A percentile compares a stretch with the other conserved stretches of the same genome.
Conservation (phyloP, 192 early-diverging fungal genomes). For the Podila verticillata region DNA sequence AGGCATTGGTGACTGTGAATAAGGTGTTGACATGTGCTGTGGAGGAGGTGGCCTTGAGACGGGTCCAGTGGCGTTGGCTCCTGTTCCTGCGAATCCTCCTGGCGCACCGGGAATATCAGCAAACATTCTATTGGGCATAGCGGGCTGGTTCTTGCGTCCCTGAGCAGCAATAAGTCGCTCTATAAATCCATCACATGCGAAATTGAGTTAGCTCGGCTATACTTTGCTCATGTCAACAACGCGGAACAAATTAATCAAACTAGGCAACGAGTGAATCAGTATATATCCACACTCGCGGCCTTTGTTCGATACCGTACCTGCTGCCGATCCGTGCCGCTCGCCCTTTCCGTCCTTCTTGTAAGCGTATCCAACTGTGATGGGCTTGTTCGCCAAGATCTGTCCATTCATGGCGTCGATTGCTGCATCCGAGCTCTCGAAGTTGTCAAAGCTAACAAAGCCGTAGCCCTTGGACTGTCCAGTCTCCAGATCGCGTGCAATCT, state of each 20-base stretch:
- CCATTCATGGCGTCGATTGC: conserved; percentile 99
- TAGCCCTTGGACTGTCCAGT: conserved; percentile 91
- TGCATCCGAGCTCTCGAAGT: conserved; percentile 96
- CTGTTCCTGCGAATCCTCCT: conserved; percentile 43
- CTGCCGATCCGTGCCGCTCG: conserved; percentile 94
- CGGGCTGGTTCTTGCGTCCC: conserved; percentile 80
- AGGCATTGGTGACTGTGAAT: conserved; percentile 40
- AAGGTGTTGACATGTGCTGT: conserved; percentile 28
- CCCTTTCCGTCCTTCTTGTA: conserved; percentile 99
- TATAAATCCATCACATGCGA: conserved; percentile 20
- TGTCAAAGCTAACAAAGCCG: conserved; percentile 92
- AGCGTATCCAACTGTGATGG: conserved; percentile 90
- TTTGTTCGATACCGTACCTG: conserved; percentile 58
- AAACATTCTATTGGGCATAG: conserved; percentile 76
- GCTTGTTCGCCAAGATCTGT: conserved; percentile 94
- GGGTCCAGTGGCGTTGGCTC: conserved; percentile 35
- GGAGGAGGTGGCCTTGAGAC: conserved; percentile 25
- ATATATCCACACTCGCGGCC: too few relatives aligned
- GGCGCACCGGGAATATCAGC: conserved; percentile 58
- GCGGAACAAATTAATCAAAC: background rate
- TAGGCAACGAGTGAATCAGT: too few relatives aligned
- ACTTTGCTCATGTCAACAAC: background rate
- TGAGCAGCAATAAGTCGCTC: conserved; percentile 94
- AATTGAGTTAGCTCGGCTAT: background rate
- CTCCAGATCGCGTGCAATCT: conserved; percentile 85